A percentile compares a stretch with the other conserved stretches of the same genome.
Evolutionary conservation across 176 grass and related monocot genomes (phyloP).

Genomic region (Juncus inflexus): DNA sequence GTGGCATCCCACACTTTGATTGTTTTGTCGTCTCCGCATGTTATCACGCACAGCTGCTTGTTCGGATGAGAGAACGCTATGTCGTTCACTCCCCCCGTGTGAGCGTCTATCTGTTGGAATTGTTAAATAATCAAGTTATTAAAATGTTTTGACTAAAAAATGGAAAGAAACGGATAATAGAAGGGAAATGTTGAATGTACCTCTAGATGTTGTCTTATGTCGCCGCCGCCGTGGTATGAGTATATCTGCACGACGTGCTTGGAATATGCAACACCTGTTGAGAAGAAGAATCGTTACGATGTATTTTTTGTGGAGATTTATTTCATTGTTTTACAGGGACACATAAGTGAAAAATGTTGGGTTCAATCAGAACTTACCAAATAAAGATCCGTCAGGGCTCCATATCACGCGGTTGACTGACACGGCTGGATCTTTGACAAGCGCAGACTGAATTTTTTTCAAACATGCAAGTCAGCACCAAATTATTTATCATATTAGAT

Average conservation of each 20-base stretch:
- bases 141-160: not conserved
- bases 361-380: conserved; percentile 49
- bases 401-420: conserved; percentile 96
- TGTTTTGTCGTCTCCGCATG: conserved; percentile 97
- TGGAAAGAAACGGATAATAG: not conserved
- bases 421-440: conserved; percentile 85
- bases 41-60: conserved; percentile 94
- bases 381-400: conserved; percentile 89
- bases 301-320: too few species aligned
- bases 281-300: not conserved
- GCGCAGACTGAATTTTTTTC: conserved; percentile 46
- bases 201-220: conserved; percentile 94
- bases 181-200: conserved; percentile 23
- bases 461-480: conserved; percentile 5
- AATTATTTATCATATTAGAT: conserved; percentile 1
- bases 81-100: conserved; percentile 95
- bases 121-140: conserved; percentile 7
- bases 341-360: too few species aligned
- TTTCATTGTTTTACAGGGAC: too few species aligned
- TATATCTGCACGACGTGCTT: conserved; percentile 98
- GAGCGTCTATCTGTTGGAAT: conserved; percentile 79
- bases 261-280: conserved; percentile 93
- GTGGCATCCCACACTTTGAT: conserved; percentile 99
- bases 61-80: conserved; percentile 98
- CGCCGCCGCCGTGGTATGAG: conserved; percentile 73